Base-by-base conservation (phyloP, 2,329 filamentous ascomycete genomes). In the Seiridium unicorne region DNA sequence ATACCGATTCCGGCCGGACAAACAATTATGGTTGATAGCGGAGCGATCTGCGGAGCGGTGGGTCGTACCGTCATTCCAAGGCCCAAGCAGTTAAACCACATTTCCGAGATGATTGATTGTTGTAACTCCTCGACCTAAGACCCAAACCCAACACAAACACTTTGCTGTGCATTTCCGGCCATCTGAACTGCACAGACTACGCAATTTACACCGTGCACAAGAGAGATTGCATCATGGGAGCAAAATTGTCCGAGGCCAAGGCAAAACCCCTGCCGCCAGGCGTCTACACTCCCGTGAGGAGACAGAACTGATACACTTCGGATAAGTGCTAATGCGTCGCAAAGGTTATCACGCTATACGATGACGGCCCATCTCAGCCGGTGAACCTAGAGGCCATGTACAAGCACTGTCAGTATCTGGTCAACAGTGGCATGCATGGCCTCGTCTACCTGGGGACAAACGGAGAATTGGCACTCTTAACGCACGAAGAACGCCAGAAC, bases 401-500 rank as follows among this genome's bases (percentile, higher is more conserved):
- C 65, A 76, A 72, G 47, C 76, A 78, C 60, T 78, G 74, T 57
- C 70, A 72, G 42, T 69, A 76, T 58, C 65, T 82, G 2, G 73
- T 80, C 38, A 73, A 72, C 44, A 73, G 74, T 2, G 80, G 79
- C 5, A 73, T 80, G 66, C 75, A 79, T 47, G 76, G 79, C 1
- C 75, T 82, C 0, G 79, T 82, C 1, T 75, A 79, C 32, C 72
- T 77, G 3, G 79, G 79, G 18, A 81, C 80, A 4, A 82, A 79
- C 49, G 80, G 77, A 38, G 80, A 81, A 61, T 72, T 79, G 8
- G 76, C 75, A 1, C 69, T 81, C 0, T 71, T 82, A 1, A 75
- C 72, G 0, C 63, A 70, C 3, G 71, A 72, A 13, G 78, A 80
- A 66, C 73, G 79, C 5, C 70, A 70, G 18, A 68, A 73, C 6